Evolutionary conservation across 106 monocot genomes (phyloP).

Genomic region (Phalaenopsis aphrodite): DNA sequence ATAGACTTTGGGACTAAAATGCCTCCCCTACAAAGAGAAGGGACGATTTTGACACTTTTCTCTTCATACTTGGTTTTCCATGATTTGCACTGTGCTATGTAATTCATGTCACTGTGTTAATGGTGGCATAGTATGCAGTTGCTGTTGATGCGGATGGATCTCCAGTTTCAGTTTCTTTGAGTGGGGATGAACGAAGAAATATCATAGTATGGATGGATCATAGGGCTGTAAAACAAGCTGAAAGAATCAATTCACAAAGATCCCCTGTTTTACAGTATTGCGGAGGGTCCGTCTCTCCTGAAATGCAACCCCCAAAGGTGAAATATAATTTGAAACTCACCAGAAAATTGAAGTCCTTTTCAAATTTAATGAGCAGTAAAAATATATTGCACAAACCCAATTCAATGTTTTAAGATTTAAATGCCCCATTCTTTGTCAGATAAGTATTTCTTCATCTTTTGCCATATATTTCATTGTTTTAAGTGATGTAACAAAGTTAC

Average conservation of each 20-base stretch:
- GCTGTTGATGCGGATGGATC: conserved; percentile 92
- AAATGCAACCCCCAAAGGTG: conserved; percentile 99
- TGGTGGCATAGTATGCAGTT: conserved; percentile 44
- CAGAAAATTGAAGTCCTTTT: background rate
- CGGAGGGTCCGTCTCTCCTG: conserved; percentile 85
- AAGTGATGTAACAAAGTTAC: background rate
- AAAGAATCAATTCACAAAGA: conserved; percentile 61
- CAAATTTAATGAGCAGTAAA: background rate
- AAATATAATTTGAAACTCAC: background rate
- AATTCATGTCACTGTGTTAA: conserved; percentile 1
- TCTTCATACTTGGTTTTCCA: background rate
- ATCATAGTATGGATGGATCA: conserved; percentile 98
- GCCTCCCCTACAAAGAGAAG: too few relatives aligned
- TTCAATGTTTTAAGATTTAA: background rate
- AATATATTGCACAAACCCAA: background rate
- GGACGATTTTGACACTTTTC: too few relatives aligned
- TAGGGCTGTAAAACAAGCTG: conserved; percentile 88
- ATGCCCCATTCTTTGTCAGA: background rate
- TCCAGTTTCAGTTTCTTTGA: conserved; percentile 90
- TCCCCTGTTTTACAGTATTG: conserved; percentile 86
- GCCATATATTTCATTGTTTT: background rate
- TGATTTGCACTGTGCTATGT: background rate
- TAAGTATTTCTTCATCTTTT: background rate
- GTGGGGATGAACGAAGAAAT: conserved; percentile 87
- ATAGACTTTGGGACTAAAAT: too few relatives aligned